Percentiles rank a stretch among this genome's conserved stretches.
Conservation (phyloP, 1,284 basidiomycete species). For the Ceraceosorus guamensis region DNA sequence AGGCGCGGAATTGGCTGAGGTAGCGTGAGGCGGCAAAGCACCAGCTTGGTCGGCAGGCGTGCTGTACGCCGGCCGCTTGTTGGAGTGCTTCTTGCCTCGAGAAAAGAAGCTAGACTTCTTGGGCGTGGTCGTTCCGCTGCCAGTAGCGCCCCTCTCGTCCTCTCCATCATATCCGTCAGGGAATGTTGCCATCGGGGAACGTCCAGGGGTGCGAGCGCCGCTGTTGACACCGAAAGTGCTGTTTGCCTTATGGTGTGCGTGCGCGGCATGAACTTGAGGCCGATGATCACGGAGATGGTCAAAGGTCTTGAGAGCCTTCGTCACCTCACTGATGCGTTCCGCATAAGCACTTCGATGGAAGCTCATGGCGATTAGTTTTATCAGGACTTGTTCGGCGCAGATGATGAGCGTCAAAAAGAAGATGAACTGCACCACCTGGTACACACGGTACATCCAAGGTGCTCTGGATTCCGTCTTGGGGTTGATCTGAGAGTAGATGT, state of each 20-base stretch:
- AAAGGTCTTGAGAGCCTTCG: conserved; percentile 58
- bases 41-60: neutral
- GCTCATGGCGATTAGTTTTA: conserved; percentile 41
- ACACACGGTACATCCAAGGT: conserved; percentile 37
- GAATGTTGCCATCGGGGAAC: neutral
- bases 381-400: conserved; percentile 37
- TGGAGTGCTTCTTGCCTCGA: conserved; percentile 30
- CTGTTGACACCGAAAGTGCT: conserved; percentile 44
- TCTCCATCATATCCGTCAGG: neutral
- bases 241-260: conserved; percentile 33
- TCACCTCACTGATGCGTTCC: conserved; percentile 62
- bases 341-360: conserved; percentile 70
- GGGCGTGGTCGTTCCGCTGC: neutral
- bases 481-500: conserved; percentile 21
- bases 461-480: conserved; percentile 26
- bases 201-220: conserved; percentile 3
- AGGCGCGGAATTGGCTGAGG: neutral
- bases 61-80: conserved; percentile 23
- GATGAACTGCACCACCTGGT: conserved; percentile 43
- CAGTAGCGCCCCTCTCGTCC: neutral
- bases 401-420: conserved; percentile 44
- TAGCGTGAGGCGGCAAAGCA: neutral
- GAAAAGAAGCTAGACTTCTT: conserved; percentile 17
- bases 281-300: conserved; percentile 65
- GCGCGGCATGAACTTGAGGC: conserved; percentile 53